phyloP scores from a whole-genome alignment of 2,329 filamentous ascomycete species.

The Aspergillus sp. region DNA sequence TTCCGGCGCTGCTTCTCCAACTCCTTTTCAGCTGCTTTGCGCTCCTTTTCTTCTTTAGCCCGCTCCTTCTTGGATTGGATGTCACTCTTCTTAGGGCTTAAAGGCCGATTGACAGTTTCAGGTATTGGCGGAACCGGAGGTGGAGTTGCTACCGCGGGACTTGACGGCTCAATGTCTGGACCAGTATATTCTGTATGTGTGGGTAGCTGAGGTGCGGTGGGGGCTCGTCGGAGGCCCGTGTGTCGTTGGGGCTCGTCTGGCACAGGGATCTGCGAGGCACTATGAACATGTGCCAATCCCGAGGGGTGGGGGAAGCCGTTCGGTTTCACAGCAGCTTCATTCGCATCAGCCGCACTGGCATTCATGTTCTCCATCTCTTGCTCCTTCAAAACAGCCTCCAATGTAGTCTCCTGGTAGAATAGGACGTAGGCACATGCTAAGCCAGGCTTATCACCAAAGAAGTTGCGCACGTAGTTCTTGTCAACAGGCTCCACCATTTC shows the following conservation, averaged over 20 bases:
- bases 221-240: conserved; percentile 36
- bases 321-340: conserved; percentile 31
- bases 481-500: conserved; percentile 98
- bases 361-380: conserved; percentile 74
- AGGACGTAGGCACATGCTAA: conserved; percentile 94
- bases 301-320: conserved; percentile 37
- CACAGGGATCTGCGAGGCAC: conserved; percentile 39
- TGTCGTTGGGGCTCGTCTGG: conserved; percentile 39
- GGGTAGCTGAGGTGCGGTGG: conserved; percentile 54
- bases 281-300: conserved; percentile 43
- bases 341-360: conserved; percentile 42
- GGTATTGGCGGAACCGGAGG: conserved; percentile 36
- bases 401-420: conserved; percentile 91
- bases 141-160: conserved; percentile 20
- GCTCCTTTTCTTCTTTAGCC: conserved; percentile 59
- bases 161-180: conserved; percentile 22
- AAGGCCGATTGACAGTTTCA: conserved; percentile 33
- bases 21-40: conserved; percentile 51
- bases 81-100: conserved; percentile 62
- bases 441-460: conserved; percentile 90
- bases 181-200: conserved; percentile 38
- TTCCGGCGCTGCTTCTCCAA: conserved; percentile 59
- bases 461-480: conserved; percentile 93
- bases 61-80: conserved; percentile 70
- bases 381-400: conserved; percentile 70